phyloP scores from a whole-genome alignment of 345 rosid species.

The Garcia nutans region DNA sequence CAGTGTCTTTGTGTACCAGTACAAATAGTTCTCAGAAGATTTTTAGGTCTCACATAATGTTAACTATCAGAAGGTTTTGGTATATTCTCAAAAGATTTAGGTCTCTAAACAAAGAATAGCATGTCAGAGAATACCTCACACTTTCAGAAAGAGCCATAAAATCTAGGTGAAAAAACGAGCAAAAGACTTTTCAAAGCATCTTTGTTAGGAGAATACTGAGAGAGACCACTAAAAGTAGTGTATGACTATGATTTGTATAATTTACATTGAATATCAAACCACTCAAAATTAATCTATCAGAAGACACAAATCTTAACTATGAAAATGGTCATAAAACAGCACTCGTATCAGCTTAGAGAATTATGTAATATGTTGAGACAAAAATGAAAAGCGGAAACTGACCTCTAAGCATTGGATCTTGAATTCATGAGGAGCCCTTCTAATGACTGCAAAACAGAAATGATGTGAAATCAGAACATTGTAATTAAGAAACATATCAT shows the following conservation, averaged over 20 bases:
- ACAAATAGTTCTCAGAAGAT: background rate
- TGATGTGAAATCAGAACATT: conserved; percentile 7
- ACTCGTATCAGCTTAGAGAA: background rate
- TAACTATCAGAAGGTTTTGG: background rate
- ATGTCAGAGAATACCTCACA: background rate
- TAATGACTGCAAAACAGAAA: conserved; percentile 60
- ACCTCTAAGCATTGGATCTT: conserved; percentile 99
- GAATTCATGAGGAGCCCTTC: conserved; percentile 99
- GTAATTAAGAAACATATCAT: conserved; percentile 39
- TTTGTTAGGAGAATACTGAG: background rate
- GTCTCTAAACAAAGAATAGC: background rate
- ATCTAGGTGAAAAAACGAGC: background rate
- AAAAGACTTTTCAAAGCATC: background rate
- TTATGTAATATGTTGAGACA: background rate
- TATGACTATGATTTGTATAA: background rate
- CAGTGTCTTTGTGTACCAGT: background rate
- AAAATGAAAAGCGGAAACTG: conserved; percentile 22
- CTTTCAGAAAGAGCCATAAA: background rate
- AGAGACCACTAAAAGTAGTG: too few relatives aligned
- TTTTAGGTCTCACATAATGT: background rate
- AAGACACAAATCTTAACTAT: background rate
- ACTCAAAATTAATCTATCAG: background rate
- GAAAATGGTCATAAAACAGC: background rate
- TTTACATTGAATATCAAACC: background rate
- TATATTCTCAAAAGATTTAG: background rate